These are phyloP conservation scores for Suhomyces maxii DNA, from an alignment of 1,139 yeast species.

Conservation along the genomic window DNA sequence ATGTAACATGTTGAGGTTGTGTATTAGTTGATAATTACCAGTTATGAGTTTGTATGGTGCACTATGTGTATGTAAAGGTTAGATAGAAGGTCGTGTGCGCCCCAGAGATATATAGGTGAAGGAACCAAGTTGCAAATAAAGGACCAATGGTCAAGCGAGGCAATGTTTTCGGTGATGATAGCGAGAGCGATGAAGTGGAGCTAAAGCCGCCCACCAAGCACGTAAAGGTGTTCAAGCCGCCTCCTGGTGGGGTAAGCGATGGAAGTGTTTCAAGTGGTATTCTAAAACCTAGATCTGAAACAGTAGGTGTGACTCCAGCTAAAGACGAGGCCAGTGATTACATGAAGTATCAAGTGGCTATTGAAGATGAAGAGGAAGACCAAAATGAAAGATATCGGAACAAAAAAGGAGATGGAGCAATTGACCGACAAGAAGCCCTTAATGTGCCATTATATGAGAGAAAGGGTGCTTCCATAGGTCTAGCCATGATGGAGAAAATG, in stretches of 20 bases:
- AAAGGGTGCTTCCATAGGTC: slow-evolving; percentile 37
- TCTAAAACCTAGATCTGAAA: too few species aligned
- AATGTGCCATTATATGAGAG: slow-evolving; percentile 11
- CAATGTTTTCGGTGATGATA: slow-evolving; percentile 14
- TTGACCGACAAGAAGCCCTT: slow-evolving; percentile 4
- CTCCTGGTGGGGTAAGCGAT: not conserved
- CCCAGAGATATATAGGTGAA: not conserved
- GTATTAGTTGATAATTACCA: too few species aligned
- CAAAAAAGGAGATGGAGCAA: not conserved
- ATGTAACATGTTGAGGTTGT: slow-evolving; percentile 17
- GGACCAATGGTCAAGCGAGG: slow-evolving; percentile 9
- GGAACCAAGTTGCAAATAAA: not conserved
- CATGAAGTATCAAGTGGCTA: slow-evolving; percentile 2
- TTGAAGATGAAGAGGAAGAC: not conserved
- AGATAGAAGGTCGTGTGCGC: not conserved
- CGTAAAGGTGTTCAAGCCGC: not conserved
- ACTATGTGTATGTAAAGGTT: too few species aligned
- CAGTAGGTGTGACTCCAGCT: not conserved
- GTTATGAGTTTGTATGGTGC: not conserved
- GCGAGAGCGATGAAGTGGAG: slow-evolving; percentile 8
- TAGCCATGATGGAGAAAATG: slow-evolving; percentile 56
- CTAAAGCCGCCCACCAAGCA: not conserved
- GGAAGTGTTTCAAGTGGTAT: too few species aligned
- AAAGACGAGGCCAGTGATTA: slow-evolving; percentile 3
- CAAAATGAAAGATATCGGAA: not conserved